Evolutionary conservation across 2,329 filamentous ascomycete species (phyloP).

Genomic region (Diaporthe citrichinensis): DNA sequence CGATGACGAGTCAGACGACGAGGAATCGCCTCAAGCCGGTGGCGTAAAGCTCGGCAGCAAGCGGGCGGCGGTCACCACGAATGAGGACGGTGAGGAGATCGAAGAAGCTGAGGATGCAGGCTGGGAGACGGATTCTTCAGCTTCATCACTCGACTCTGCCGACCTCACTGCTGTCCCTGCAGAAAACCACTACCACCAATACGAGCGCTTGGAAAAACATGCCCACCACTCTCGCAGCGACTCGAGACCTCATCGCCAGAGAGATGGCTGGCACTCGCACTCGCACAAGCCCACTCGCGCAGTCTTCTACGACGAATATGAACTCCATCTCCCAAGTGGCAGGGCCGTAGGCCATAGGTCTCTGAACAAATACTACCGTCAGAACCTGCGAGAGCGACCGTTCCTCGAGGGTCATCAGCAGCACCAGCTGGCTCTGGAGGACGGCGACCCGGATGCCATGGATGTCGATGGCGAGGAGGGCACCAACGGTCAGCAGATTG

Average conservation of each 20-base stretch:
- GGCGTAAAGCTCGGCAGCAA: constrained; percentile 80
- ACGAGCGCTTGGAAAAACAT: constrained; percentile 79
- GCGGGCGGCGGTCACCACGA: constrained; percentile 66
- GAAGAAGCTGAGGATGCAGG: constrained; percentile 76
- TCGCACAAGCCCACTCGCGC: constrained; percentile 82
- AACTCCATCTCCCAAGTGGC: constrained; percentile 92
- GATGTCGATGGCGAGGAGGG: constrained; percentile 60
- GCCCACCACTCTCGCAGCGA: constrained; percentile 82
- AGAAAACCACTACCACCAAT: constrained; percentile 78
- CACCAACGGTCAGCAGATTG: constrained; percentile 50
- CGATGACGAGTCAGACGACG: constrained; percentile 73
- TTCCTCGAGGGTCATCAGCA: constrained; percentile 79
- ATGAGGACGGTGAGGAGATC: constrained; percentile 65
- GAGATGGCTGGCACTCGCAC: constrained; percentile 85
- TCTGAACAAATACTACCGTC: constrained; percentile 88
- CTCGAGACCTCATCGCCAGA: constrained; percentile 79
- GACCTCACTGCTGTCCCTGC: constrained; percentile 86
- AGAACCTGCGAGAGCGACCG: constrained; percentile 91
- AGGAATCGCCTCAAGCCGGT: constrained; percentile 62
- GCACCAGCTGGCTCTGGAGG: constrained; percentile 68
- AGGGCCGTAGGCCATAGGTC: constrained; percentile 92
- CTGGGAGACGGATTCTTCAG: constrained; percentile 95
- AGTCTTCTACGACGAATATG: constrained; percentile 92
- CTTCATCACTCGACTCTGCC: constrained; percentile 88
- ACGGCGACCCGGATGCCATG: constrained; percentile 48